Conservation (phyloP, 2,329 filamentous ascomycete genomes). For the Fusarium nanum region DNA sequence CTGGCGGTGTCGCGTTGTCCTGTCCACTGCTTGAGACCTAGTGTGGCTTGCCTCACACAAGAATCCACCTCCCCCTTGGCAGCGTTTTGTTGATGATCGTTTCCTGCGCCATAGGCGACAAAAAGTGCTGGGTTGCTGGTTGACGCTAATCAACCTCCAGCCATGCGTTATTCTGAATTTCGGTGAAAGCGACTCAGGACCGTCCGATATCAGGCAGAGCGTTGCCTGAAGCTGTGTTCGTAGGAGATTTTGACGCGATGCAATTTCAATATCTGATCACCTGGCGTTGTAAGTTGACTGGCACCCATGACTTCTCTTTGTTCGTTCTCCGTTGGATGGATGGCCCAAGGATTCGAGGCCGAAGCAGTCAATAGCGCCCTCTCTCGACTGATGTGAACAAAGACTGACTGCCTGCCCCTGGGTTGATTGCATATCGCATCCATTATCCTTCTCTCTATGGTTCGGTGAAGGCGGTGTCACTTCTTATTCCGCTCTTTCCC, state of each 20-base stretch:
- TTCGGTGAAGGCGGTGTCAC: slow-evolving; percentile 23
- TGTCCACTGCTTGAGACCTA: slow-evolving; percentile 9
- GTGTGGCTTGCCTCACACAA: slow-evolving; percentile 47
- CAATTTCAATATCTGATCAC: slow-evolving; percentile 39
- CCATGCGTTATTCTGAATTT: slow-evolving; percentile 39
- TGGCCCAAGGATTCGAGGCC: slow-evolving; percentile 17
- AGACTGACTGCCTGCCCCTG: slow-evolving; percentile 20
- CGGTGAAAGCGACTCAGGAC: slow-evolving; percentile 43
- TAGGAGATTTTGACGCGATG: slow-evolving; percentile 25
- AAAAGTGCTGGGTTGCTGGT: slow-evolving; percentile 23
- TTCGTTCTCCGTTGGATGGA: slow-evolving; percentile 13
- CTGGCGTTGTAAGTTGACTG: slow-evolving; percentile 22
- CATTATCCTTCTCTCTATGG: slow-evolving; percentile 2
- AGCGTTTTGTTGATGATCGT: slow-evolving; percentile 24
- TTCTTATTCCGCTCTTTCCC: slow-evolving; percentile 24
- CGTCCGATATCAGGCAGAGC: slow-evolving; percentile 18
- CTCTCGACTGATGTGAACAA: slow-evolving; percentile 22
- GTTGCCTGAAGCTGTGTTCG: slow-evolving; percentile 36
- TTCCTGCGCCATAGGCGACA: slow-evolving; percentile 30
- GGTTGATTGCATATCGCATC: not conserved
- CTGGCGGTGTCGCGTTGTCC: slow-evolving; percentile 39
- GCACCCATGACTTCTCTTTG: slow-evolving; percentile 23
- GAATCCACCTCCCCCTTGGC: slow-evolving; percentile 35
- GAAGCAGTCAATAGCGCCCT: slow-evolving; percentile 27
- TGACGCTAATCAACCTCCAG: slow-evolving; percentile 44